Evolutionary conservation across 306 rosid genomes (phyloP).

Genomic region (Aeschynomene evenia): DNA sequence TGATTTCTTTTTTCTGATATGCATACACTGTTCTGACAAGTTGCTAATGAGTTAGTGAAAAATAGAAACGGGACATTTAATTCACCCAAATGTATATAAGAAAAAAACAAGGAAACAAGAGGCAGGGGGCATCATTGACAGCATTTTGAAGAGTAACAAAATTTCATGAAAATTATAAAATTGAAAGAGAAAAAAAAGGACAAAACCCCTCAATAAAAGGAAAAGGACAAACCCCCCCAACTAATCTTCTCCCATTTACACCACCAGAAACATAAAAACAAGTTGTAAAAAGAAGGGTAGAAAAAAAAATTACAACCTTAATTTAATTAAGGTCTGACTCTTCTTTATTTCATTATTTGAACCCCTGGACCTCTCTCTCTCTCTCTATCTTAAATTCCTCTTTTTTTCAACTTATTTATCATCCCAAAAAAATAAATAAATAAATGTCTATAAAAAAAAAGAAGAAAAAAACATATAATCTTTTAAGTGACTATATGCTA

Average conservation of each 20-base stretch:
- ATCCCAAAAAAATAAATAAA: constrained; percentile 56
- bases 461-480: constrained; percentile 40
- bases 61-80: neutral
- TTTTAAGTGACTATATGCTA: constrained; percentile 45
- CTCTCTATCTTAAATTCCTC: constrained; percentile 24
- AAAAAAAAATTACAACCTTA: constrained; percentile 29
- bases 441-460: constrained; percentile 44
- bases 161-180: neutral
- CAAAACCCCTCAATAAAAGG: neutral
- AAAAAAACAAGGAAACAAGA: neutral
- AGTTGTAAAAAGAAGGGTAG: neutral
- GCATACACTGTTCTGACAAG: neutral
- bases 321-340: constrained; percentile 34
- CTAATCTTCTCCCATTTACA: constrained; percentile 48
- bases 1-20: neutral
- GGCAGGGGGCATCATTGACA: neutral
- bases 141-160: neutral
- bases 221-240: constrained; percentile 20
- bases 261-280: constrained; percentile 31
- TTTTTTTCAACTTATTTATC: constrained; percentile 45
- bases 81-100: neutral
- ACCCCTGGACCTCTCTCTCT: constrained; percentile 10
- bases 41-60: constrained; percentile 1
- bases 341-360: constrained; percentile 37
- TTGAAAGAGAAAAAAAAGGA: neutral